Base-by-base conservation (phyloP, 2,329 filamentous ascomycete species). In the Mycosphaerella sp. region DNA sequence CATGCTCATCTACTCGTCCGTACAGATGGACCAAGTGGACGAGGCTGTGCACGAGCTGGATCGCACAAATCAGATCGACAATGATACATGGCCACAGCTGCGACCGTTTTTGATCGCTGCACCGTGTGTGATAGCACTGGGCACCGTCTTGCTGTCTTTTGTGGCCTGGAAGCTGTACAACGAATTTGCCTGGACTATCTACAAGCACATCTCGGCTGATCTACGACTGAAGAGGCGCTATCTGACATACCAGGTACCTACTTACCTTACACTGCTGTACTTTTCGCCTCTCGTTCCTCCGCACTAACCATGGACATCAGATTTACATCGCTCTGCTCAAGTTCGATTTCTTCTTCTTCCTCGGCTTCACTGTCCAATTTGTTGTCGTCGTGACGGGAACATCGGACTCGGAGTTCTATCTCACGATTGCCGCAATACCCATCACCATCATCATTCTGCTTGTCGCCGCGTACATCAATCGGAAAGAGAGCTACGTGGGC, bases 311-410 rank as follows among this genome's bases (percentile, higher is more conserved):
- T 12, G 12, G n/a, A 39, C 32, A 7, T 4, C 59, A 95, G 91
- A 91, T 98, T 71, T 98, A 96, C 73, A 96, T 98, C 67, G 89
- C 93, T 38, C 81, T 98, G 9, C 80, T 98, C 61, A 98, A 98
- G 73, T 98, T 98, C 71, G 93, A 98, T 74, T 97, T 98, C 74
- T 98, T 98, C 83, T 97, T 98, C 78, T 98, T 98, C 79, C 83
- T 98, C 48, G 93, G 92, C 51, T 98, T 98, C 72, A 97, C 93
- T 6, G 89, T 98, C 45, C 93, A 98, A 69, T 98, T 98, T 72
- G 92, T 98, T 64, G 87, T 97, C 55, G 90, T 98, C 56, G 89
- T 97, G 54, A 80, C 77, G 56, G 76, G 80, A 60, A 78, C 77
- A 26, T 79, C 80, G 45, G 80, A 85, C 58, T 76, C 83, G 64